Evolutionary conservation across 163 green algal species (phyloP).

Genomic region (Volvox carteri): DNA sequence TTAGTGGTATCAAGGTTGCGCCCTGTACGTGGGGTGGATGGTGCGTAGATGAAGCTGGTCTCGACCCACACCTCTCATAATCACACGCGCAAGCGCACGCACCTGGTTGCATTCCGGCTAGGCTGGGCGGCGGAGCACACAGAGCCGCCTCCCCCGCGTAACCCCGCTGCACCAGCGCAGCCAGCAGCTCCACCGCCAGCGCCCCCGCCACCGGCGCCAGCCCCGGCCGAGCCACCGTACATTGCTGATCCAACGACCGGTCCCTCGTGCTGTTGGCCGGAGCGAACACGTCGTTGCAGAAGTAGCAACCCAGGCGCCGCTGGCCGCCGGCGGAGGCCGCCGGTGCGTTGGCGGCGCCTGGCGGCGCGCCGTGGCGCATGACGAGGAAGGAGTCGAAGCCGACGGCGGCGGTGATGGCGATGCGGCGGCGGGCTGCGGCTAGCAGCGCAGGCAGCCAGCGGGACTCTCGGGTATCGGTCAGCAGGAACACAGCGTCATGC

Average conservation of each 20-base stretch:
- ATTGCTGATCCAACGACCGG: slow-evolving; percentile 95
- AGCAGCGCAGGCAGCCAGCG: slow-evolving; percentile 92
- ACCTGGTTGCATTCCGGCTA: neutral
- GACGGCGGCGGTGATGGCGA: slow-evolving; percentile 94
- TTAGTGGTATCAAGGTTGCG: too few species aligned
- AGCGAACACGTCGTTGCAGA: slow-evolving; percentile 98
- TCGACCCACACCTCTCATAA: too few species aligned
- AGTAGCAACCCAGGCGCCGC: slow-evolving; percentile 95
- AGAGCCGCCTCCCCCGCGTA: slow-evolving; percentile 61
- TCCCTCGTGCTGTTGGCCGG: slow-evolving; percentile 91
- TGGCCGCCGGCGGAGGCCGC: neutral
- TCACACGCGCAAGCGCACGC: too few species aligned
- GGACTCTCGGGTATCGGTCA: slow-evolving; percentile 97
- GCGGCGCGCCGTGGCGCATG: slow-evolving; percentile 90
- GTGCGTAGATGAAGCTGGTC: too few species aligned
- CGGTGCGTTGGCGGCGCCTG: slow-evolving; percentile 32
- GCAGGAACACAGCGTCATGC: slow-evolving; percentile 93
- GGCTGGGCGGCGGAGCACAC: slow-evolving; percentile 69
- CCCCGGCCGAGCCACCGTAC: slow-evolving; percentile 93
- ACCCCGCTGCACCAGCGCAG: slow-evolving; percentile 83
- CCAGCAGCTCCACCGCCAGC: slow-evolving; percentile 87
- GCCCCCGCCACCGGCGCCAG: slow-evolving; percentile 91
- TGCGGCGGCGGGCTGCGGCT: slow-evolving; percentile 79
- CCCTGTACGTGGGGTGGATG: too few species aligned
- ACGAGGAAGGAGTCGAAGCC: slow-evolving; percentile 95